phyloP scores from a whole-genome alignment of 225 moss, liverwort and hornwort genomes.

The Physcomitrellopsis africana region DNA sequence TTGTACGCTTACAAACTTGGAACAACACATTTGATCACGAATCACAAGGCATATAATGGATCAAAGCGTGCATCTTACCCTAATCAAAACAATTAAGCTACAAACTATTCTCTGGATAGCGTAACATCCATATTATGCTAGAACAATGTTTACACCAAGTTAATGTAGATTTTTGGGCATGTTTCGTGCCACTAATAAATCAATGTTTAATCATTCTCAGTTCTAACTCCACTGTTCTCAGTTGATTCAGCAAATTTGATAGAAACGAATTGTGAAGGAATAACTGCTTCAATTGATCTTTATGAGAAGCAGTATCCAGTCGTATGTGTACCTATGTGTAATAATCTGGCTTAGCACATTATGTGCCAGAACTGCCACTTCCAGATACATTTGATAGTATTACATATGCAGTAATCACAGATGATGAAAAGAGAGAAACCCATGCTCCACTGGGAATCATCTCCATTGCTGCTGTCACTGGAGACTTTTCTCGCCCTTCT shows the following conservation, averaged over 20 bases:
- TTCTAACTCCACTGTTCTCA: conserved; percentile 23
- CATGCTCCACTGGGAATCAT: conserved; percentile 84
- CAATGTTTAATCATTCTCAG: conserved; percentile 17
- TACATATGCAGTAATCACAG: conserved; percentile 73
- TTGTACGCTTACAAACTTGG: neutral
- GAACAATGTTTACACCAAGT: conserved; percentile 7
- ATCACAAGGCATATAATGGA: neutral
- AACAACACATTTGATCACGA: conserved; percentile 1
- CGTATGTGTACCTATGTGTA: conserved; percentile 7
- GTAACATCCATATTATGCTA: neutral
- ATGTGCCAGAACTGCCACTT: conserved; percentile 69
- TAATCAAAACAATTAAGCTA: conserved; percentile 8
- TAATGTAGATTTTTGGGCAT: conserved; percentile 17
- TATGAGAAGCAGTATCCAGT: conserved; percentile 18
- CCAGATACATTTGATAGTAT: conserved; percentile 62
- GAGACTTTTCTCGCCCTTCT: conserved; percentile 79
- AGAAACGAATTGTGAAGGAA: conserved; percentile 16
- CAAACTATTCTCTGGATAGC: conserved; percentile 19
- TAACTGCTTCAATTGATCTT: conserved; percentile 15
- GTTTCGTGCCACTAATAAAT: conserved; percentile 26
- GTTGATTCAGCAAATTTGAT: conserved; percentile 10
- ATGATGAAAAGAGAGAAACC: conserved; percentile 76
- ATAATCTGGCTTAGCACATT: conserved; percentile 14
- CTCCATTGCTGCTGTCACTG: conserved; percentile 82
- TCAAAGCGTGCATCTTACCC: conserved; percentile 3